phyloP scores from a whole-genome alignment of 73 alveolate species.

The Paramecium octaurelia region DNA sequence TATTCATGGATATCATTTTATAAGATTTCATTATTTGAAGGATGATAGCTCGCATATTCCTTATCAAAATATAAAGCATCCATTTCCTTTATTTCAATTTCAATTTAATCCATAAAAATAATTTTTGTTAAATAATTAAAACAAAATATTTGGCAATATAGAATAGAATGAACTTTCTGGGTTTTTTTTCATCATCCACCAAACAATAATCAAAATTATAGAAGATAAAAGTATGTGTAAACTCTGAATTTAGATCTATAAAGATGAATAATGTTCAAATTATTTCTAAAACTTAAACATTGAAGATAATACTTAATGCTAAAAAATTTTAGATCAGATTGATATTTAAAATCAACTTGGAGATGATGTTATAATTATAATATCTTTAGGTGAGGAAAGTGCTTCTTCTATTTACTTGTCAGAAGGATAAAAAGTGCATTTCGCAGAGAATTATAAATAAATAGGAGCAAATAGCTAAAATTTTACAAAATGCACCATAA shows the following conservation, averaged over 20 bases:
- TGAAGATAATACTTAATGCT: neutral
- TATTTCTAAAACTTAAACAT: neutral
- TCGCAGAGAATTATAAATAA: neutral
- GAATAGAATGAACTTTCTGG: neutral
- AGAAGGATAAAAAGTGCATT: neutral
- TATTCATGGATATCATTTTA: neutral
- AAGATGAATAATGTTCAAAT: neutral
- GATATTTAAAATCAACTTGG: neutral
- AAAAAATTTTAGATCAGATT: neutral
- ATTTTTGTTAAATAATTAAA: neutral
- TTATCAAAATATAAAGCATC: conserved; percentile 18
- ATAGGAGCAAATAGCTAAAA: neutral
- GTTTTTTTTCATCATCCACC: neutral
- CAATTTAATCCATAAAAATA: neutral
- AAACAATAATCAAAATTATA: neutral
- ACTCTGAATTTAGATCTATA: neutral
- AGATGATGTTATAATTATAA: neutral
- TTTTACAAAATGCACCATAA: neutral
- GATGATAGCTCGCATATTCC: conserved; percentile 34
- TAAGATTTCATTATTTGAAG: neutral
- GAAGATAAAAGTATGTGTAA: neutral
- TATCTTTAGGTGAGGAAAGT: neutral
- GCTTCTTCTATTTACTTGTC: neutral
- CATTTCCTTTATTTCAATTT: neutral
- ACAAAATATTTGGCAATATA: neutral